Evolutionary conservation across 129 eudicot species (phyloP).

Genomic region (Rutidosis leptorrhynchoides): DNA sequence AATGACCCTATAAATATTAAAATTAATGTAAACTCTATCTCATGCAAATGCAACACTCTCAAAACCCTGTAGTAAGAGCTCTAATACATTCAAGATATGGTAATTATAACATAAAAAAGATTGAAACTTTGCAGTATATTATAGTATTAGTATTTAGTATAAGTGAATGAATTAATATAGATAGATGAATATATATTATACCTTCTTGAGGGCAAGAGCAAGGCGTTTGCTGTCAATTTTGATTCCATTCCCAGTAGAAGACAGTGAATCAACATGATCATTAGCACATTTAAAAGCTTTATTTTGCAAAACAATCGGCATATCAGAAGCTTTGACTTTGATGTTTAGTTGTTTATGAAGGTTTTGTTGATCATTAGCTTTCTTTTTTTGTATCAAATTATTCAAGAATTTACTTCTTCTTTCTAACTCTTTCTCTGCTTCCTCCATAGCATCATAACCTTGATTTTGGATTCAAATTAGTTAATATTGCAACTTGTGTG

Average conservation of each 20-base stretch:
- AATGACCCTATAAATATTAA: too few relatives aligned
- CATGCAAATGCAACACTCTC: background rate
- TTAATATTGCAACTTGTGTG: constrained; percentile 6
- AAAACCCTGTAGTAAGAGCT: background rate
- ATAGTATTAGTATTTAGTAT: too few relatives aligned
- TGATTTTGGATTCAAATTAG: constrained; percentile 1
- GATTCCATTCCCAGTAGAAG: constrained; percentile 24
- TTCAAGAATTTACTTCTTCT: constrained; percentile 89
- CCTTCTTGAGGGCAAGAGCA: constrained; percentile 94
- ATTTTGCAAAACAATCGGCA: constrained; percentile 66
- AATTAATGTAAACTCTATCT: too few relatives aligned
- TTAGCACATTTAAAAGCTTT: constrained; percentile 71
- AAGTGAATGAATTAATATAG: too few relatives aligned
- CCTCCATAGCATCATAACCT: constrained; percentile 39
- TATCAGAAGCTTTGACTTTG: constrained; percentile 75
- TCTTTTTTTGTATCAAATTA: constrained; percentile 68
- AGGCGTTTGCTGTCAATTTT: constrained; percentile 71
- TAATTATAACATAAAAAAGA: background rate
- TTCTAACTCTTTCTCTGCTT: constrained; percentile 85
- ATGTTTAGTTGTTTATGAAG: constrained; percentile 50
- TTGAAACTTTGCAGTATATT: too few relatives aligned
- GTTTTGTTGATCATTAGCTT: constrained; percentile 44
- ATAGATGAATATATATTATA: background rate
- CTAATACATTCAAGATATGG: constrained; percentile 15
- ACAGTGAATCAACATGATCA: constrained; percentile 46